Conservation (phyloP, 768 basidiomycete genomes). For the Trametes cubensis region DNA sequence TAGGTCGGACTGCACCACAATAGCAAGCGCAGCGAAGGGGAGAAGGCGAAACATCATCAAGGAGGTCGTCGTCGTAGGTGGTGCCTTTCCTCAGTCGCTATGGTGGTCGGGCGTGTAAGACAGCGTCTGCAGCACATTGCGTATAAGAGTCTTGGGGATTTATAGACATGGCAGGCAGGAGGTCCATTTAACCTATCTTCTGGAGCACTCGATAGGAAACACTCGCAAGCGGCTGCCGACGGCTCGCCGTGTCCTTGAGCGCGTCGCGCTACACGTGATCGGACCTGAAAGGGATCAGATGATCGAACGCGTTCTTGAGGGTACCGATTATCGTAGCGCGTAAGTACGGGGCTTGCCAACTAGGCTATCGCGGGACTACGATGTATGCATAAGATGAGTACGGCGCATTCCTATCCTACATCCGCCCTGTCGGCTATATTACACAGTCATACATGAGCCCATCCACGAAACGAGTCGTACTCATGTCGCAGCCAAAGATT, state of each 20-base stretch:
- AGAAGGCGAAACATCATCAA: neutral
- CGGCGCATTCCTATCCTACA: too few relatives aligned
- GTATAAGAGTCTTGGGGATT: too few relatives aligned
- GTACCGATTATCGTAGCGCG: too few relatives aligned
- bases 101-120: neutral
- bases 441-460: neutral
- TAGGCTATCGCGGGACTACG: too few relatives aligned
- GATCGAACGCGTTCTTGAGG: neutral
- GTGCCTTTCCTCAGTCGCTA: neutral
- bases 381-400: too few relatives aligned
- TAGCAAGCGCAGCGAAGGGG: neutral
- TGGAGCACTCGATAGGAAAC: constrained; percentile 9
- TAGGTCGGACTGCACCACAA: neutral
- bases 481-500: neutral
- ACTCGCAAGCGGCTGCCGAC: constrained; percentile 14
- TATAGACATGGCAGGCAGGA: too few relatives aligned
- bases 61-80: neutral
- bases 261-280: neutral
- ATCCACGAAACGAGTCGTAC: neutral
- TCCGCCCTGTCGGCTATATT: neutral
- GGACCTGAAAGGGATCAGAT: neutral
- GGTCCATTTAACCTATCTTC: too few relatives aligned
- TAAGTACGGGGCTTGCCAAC: too few relatives aligned
- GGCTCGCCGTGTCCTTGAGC: neutral
- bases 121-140: neutral